Base-by-base conservation (phyloP, 192 early-diverging fungal species). In the Backusella mclennaniae region DNA sequence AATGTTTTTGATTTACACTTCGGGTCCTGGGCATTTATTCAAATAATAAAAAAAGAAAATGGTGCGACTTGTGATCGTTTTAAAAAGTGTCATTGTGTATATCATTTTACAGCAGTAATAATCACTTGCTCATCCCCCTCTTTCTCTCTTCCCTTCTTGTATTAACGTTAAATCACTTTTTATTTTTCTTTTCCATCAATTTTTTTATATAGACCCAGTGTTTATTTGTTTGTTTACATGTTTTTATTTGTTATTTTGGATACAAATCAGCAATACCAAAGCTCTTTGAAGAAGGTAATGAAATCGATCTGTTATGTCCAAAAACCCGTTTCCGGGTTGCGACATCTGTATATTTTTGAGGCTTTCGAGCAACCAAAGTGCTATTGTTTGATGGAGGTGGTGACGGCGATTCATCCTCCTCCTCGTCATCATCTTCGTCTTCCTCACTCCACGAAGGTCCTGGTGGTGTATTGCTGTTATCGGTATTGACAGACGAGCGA, bases 401-500 rank as follows among this genome's bases (percentile, higher is more conserved):
- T 12, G 56, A 44, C 19, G 39, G 9, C 1, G 70, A 31, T 7
- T 67, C 59, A 0, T 67, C 66, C 9, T 75, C 74, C 1, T 75
- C 74, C 19, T 72, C 33, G 33, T 33, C 33, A 33, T 33, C 70
- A 31, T 67, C 59, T n/a, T 74, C 73, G 8, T 74, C 73, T 35
- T 75, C 74, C 17, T 75, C 74, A 46, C 74, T 75, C 74, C 74
- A 75, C 0, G 63, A 46, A 19, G n/a, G 41, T 4, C 26, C 41
- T 0, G 29, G 21, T 8, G n/a, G 29, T 1, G 36, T 15, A 0
- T n/a, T 31, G 5, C 41, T 72, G 41, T 72, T 41, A 46, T 44
- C 59, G 1, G 56, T 26, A 33, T 67, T 41, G 17, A 41, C 26
- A 23, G 39, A 49, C 8, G 42, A 31, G 26, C 39, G 42, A 21